Percentiles rank a stretch among this genome's conserved stretches.
Evolutionary conservation across 1,284 basidiomycete genomes (phyloP).

Genomic region (Apiotrichum akiyoshidainum): DNA sequence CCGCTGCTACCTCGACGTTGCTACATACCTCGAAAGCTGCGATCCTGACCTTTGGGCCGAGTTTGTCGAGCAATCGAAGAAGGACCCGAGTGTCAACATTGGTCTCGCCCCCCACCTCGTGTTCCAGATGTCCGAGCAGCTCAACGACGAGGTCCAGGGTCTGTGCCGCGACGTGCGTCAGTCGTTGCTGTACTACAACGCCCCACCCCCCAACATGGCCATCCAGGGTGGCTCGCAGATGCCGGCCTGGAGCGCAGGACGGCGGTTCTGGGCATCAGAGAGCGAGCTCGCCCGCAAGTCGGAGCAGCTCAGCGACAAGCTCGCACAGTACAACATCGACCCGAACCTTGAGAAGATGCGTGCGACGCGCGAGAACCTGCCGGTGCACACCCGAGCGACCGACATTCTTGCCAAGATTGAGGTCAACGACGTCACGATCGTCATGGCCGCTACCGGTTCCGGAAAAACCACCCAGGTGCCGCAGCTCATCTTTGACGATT

Average conservation of each 20-base stretch:
- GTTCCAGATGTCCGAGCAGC: slow-evolving; percentile 65
- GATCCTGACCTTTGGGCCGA: slow-evolving; percentile 75
- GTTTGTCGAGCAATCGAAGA: slow-evolving; percentile 54
- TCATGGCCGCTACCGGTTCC: slow-evolving; percentile 92
- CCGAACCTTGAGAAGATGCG: slow-evolving; percentile 67
- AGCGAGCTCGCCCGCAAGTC: slow-evolving; percentile 59
- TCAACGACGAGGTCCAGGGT: slow-evolving; percentile 72
- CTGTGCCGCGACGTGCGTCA: slow-evolving; percentile 66
- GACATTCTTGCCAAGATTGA: slow-evolving; percentile 69
- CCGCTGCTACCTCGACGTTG: slow-evolving; percentile 81
- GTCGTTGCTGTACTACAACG: slow-evolving; percentile 55
- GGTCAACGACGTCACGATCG: slow-evolving; percentile 81
- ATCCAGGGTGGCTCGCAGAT: slow-evolving; percentile 25
- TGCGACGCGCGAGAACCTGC: slow-evolving; percentile 63
- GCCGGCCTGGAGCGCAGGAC: slow-evolving; percentile 31
- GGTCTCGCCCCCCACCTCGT: slow-evolving; percentile 69
- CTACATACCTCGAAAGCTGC: slow-evolving; percentile 77
- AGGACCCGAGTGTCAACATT: slow-evolving; percentile 43
- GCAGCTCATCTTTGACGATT: slow-evolving; percentile 84
- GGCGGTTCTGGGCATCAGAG: slow-evolving; percentile 27
- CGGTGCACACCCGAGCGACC: slow-evolving; percentile 66
- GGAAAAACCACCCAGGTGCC: slow-evolving; percentile 96
- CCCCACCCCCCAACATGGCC: slow-evolving; percentile 36
- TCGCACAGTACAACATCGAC: slow-evolving; percentile 64
- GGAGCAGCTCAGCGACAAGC: slow-evolving; percentile 57